These are phyloP conservation scores for Dalbergia cultrata DNA, from an alignment of 306 rosid genomes.

Conservation along the genomic window DNA sequence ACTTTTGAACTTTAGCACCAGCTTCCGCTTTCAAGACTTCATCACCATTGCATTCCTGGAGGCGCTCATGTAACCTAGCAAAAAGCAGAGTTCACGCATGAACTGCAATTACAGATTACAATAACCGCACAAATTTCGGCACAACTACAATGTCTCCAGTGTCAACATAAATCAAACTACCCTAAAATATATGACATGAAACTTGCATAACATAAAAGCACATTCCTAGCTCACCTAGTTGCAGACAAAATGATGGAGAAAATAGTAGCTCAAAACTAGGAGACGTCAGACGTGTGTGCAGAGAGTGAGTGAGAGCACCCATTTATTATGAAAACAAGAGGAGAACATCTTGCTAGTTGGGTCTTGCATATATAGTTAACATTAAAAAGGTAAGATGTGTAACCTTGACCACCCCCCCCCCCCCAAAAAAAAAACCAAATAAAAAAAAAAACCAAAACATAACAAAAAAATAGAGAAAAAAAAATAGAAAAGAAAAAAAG, in stretches of 20 bases:
- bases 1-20: conserved; percentile 83
- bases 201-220: conserved; percentile 16
- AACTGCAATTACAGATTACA: conserved; percentile 23
- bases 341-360: background rate
- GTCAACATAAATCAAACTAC: conserved; percentile 31
- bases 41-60: conserved; percentile 90
- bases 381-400: conserved; percentile 8
- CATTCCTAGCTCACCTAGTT: conserved; percentile 15
- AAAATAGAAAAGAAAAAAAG: too few species aligned
- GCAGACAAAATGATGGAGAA: conserved; percentile 28
- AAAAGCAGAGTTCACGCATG: conserved; percentile 36
- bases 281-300: background rate
- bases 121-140: conserved; percentile 35
- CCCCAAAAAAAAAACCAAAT: background rate
- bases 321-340: background rate
- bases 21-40: conserved; percentile 93
- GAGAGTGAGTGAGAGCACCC: background rate
- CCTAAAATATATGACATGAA: background rate
- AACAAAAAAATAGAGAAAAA: too few species aligned
- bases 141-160: background rate
- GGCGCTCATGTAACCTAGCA: conserved; percentile 84
- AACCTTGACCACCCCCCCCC: background rate
- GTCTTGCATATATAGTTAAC: conserved; percentile 14
- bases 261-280: background rate
- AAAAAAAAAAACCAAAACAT: too few species aligned